Percentiles rank a stretch among this genome's conserved stretches.
Evolutionary conservation across 331 rosid species (phyloP).

Genomic region (Quercus tomentella): DNA sequence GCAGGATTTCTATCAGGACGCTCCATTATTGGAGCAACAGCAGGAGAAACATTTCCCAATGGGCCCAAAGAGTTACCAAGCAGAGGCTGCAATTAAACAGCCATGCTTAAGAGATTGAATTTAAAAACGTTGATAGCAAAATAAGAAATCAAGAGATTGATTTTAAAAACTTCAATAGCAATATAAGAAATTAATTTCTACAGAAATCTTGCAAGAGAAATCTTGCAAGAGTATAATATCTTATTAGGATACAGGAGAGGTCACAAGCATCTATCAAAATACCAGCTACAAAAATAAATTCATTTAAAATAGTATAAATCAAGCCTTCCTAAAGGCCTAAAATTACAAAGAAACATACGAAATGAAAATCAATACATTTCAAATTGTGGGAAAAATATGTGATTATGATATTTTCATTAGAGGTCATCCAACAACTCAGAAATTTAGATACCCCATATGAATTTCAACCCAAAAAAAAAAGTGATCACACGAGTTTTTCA

Average conservation of each 20-base stretch:
- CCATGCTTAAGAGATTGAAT: neutral
- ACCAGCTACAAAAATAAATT: neutral
- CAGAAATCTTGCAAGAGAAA: neutral
- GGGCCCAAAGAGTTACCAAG: conserved; percentile 39
- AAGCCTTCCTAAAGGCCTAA: neutral
- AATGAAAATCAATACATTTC: neutral
- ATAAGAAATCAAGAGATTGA: neutral
- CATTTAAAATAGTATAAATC: neutral
- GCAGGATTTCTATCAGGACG: conserved; percentile 38
- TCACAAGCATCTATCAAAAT: neutral
- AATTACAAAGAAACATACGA: neutral
- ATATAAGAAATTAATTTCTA: neutral
- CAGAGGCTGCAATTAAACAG: conserved; percentile 31
- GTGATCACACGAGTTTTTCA: neutral
- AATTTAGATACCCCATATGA: neutral
- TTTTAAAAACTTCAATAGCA: neutral
- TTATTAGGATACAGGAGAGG: neutral
- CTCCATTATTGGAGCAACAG: conserved; percentile 23
- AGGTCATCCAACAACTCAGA: neutral
- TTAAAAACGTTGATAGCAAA: neutral
- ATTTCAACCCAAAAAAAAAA: neutral
- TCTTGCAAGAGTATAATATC: neutral
- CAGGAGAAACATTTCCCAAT: conserved; percentile 22
- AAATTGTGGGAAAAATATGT: neutral
- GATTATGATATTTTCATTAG: neutral